Percentiles rank a stretch among this genome's conserved stretches.
Evolutionary conservation across 495 filamentous ascomycete species (phyloP).

Genomic region (Penicillium manginii): DNA sequence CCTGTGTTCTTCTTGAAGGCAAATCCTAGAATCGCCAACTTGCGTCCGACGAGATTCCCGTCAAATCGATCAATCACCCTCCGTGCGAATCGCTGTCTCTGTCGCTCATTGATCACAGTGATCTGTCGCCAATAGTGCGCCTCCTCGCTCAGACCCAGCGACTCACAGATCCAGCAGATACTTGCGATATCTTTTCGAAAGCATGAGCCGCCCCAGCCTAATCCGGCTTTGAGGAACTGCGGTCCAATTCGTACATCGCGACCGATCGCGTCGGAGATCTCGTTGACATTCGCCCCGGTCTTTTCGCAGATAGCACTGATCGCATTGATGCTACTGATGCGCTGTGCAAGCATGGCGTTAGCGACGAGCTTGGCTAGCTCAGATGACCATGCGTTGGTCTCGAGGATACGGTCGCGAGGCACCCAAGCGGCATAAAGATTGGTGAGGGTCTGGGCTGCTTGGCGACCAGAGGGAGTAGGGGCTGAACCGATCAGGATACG

Average conservation of each 20-base stretch:
- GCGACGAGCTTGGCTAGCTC: constrained; percentile 78
- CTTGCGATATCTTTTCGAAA: constrained; percentile 77
- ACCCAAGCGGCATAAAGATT: constrained; percentile 73
- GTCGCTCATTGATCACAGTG: constrained; percentile 74
- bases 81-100: constrained; percentile 61
- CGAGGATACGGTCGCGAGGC: constrained; percentile 62
- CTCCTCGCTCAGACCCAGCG: constrained; percentile 67
- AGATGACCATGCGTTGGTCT: constrained; percentile 74
- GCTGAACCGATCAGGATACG: constrained; percentile 74
- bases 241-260: constrained; percentile 68
- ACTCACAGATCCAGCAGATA: constrained; percentile 72
- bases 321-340: constrained; percentile 80
- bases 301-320: constrained; percentile 77
- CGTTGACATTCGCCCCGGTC: constrained; percentile 72
- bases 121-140: constrained; percentile 74
- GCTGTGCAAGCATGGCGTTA: constrained; percentile 79
- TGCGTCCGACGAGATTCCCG: constrained; percentile 70
- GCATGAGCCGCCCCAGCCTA: constrained; percentile 75
- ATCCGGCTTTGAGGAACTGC: constrained; percentile 69
- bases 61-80: constrained; percentile 66
- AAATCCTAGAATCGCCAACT: constrained; percentile 68
- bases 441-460: constrained; percentile 63
- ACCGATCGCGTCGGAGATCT: constrained; percentile 68
- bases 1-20: constrained; percentile 80
- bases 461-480: constrained; percentile 52